These are phyloP conservation scores for Pistacia integerrima DNA, from an alignment of 345 rosid species.

Conservation along the genomic window DNA sequence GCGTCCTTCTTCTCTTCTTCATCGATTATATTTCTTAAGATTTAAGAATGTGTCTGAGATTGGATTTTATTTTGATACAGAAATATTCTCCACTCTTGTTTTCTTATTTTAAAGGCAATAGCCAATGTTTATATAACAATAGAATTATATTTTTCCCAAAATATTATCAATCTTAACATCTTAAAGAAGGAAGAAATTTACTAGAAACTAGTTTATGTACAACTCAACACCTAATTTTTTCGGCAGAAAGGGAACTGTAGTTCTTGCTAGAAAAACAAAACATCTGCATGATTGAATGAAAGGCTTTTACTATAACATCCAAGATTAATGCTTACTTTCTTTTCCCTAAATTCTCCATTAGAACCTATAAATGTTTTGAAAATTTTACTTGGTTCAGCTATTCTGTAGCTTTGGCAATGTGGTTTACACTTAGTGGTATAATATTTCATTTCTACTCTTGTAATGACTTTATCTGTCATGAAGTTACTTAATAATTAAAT, in stretches of 20 bases:
- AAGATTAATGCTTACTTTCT: background rate
- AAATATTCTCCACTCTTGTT: background rate
- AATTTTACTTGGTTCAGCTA: conserved; percentile 7
- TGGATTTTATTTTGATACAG: background rate
- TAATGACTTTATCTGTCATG: background rate
- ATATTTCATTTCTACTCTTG: background rate
- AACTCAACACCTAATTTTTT: conserved; percentile 1
- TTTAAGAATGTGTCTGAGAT: background rate
- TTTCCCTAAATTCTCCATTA: background rate
- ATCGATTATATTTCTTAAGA: conserved; percentile 27
- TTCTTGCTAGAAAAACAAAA: conserved; percentile 3
- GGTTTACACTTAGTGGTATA: background rate
- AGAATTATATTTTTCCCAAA: conserved; percentile 13
- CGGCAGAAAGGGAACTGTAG: background rate
- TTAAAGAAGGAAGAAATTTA: background rate
- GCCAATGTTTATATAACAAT: conserved; percentile 6
- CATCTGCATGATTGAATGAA: background rate
- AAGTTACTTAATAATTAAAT: background rate
- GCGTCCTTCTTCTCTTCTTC: conserved; percentile 38
- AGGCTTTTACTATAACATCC: background rate
- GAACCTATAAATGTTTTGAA: conserved; percentile 2
- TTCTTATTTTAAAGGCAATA: conserved; percentile 1
- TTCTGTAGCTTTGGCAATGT: background rate
- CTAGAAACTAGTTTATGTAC: background rate
- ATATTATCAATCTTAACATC: background rate